Evolutionary conservation across 2,329 filamentous ascomycete species (phyloP).

Genomic region (Phaeosphaeria sp.): DNA sequence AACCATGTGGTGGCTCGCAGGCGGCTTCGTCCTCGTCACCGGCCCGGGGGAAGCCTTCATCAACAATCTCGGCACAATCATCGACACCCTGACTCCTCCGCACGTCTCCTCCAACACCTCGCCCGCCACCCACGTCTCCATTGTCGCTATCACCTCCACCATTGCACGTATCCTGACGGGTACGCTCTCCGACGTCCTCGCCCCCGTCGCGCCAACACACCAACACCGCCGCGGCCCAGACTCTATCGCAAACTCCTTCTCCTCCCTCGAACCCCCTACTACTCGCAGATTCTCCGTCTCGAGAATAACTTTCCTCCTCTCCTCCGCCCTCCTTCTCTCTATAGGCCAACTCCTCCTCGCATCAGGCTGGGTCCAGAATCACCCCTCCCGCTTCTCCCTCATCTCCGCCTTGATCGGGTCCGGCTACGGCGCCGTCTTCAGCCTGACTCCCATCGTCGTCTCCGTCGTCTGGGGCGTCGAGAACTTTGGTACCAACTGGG

Average conservation of each 20-base stretch:
- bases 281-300: conserved; percentile 66
- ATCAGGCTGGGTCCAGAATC: conserved; percentile 74
- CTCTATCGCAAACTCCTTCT: conserved; percentile 51
- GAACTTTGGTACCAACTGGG: conserved; percentile 98
- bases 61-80: conserved; percentile 94
- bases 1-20: conserved; percentile 95
- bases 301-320: conserved; percentile 79
- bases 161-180: conserved; percentile 89
- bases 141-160: conserved; percentile 89
- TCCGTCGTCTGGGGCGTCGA: conserved; percentile 98
- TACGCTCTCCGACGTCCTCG: conserved; percentile 85
- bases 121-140: conserved; percentile 87
- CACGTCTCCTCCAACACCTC: conserved; percentile 66
- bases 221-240: conserved; percentile 61
- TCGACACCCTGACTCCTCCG: conserved; percentile 79
- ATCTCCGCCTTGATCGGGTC: conserved; percentile 85
- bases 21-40: conserved; percentile 90
- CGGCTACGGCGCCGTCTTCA: conserved; percentile 92
- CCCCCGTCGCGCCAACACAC: conserved; percentile 61
- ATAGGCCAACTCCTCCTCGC: conserved; percentile 83
- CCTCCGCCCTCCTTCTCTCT: conserved; percentile 79
- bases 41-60: conserved; percentile 98
- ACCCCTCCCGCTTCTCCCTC: conserved; percentile 81
- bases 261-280: conserved; percentile 27
- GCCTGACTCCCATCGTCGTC: conserved; percentile 87